Conservation (phyloP, 2,329 filamentous ascomycete species). For the Fonsecaea pedrosoi region DNA sequence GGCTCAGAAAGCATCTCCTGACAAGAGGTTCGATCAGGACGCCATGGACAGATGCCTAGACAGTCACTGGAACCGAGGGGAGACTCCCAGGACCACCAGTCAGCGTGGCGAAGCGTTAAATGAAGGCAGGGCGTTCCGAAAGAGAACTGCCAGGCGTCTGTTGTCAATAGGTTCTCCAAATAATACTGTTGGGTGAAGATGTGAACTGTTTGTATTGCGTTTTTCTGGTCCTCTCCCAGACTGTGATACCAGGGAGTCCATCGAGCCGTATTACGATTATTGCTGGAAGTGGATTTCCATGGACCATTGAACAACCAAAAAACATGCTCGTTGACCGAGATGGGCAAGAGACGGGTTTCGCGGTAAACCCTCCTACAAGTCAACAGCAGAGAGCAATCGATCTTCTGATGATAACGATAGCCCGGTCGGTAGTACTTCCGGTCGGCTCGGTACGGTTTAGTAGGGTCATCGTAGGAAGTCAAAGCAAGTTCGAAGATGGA, state of each 20-base stretch:
- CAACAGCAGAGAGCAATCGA: conserved; percentile 45
- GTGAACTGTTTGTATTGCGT: conserved; percentile 38
- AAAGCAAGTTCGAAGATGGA: conserved; percentile 55
- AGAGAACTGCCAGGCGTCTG: conserved; percentile 15
- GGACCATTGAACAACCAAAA: conserved; percentile 43
- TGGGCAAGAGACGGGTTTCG: conserved; percentile 48
- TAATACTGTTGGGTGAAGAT: conserved; percentile 43
- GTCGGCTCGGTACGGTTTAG: conserved; percentile 38
- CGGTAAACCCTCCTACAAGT: conserved; percentile 50
- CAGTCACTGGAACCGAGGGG: conserved; percentile 36
- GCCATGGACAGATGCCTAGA: conserved; percentile 42
- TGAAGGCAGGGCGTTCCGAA: conserved; percentile 37
- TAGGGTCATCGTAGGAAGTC: conserved; percentile 32
- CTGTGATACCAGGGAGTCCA: conserved; percentile 34
- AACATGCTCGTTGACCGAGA: conserved; percentile 43
- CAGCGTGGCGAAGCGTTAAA: conserved; percentile 42
- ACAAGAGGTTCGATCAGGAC: conserved; percentile 31
- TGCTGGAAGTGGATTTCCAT: conserved; percentile 24
- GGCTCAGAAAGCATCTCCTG: conserved; percentile 30
- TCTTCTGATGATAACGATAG: conserved; percentile 43
- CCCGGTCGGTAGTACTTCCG: conserved; percentile 43
- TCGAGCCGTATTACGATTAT: conserved; percentile 17
- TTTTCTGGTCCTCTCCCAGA: conserved; percentile 39
- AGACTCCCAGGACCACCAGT: conserved; percentile 44
- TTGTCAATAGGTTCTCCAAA: conserved; percentile 36